Conservation (phyloP, 176 grass and related monocot species). For the Zizania latifolia region DNA sequence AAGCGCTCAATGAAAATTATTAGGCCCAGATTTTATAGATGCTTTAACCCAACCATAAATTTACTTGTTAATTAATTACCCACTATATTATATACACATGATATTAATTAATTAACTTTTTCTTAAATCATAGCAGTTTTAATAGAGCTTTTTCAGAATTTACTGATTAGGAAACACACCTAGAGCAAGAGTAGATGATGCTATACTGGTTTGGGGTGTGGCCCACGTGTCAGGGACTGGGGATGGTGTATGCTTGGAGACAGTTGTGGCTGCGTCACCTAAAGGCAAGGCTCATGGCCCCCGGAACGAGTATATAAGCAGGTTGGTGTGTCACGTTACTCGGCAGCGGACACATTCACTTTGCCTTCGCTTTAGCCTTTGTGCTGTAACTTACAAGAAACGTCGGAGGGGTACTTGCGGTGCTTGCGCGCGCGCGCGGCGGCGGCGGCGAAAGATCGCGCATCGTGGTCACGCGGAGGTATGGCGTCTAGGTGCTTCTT, state of each 20-base stretch:
- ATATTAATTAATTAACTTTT: too few relatives aligned
- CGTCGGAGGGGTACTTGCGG: constrained; percentile 7
- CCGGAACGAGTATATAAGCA: constrained; percentile 37
- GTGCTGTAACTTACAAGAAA: constrained; percentile 46
- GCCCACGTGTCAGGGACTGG: background rate
- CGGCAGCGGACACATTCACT: constrained; percentile 35
- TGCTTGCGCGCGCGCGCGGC: background rate
- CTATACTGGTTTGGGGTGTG: background rate
- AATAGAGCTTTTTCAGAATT: too few relatives aligned
- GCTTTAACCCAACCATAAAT: too few relatives aligned
- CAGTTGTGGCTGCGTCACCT: constrained; percentile 37
- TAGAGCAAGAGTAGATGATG: background rate
- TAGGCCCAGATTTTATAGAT: too few relatives aligned
- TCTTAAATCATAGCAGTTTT: too few relatives aligned
- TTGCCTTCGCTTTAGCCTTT: constrained; percentile 43
- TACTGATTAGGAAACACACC: too few relatives aligned
- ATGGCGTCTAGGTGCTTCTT: constrained; percentile 55
- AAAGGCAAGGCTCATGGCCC: background rate
- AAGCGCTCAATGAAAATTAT: too few relatives aligned
- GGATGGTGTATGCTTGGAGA: constrained; percentile 2
- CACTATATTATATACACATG: too few relatives aligned
- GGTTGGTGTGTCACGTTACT: constrained; percentile 27
- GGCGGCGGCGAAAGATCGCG: background rate
- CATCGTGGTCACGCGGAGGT: background rate
- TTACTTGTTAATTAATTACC: too few relatives aligned